These are phyloP conservation scores for Prosopis cineraria DNA, from an alignment of 306 rosid species.

Conservation along the genomic window DNA sequence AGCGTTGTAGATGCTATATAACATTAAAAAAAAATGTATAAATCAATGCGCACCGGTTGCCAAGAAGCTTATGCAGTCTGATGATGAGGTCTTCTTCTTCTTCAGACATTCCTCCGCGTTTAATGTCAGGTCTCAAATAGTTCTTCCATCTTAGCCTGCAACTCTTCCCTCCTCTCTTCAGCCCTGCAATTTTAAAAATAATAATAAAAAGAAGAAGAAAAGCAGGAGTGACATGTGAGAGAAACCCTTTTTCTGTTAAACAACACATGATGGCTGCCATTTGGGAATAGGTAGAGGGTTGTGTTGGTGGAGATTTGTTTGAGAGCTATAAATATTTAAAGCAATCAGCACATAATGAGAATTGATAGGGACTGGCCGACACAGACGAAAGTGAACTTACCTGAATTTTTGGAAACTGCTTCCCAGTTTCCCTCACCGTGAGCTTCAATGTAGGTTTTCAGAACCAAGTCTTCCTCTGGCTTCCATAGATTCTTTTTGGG, in stretches of 20 bases:
- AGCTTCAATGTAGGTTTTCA: slow-evolving; percentile 59
- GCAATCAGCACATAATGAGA: neutral
- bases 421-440: slow-evolving; percentile 81
- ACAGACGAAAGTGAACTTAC: slow-evolving; percentile 24
- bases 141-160: slow-evolving; percentile 80
- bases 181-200: slow-evolving; percentile 39
- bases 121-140: slow-evolving; percentile 66
- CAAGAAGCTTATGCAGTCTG: slow-evolving; percentile 73
- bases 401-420: slow-evolving; percentile 57
- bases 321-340: neutral
- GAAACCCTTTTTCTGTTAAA: neutral
- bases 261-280: neutral
- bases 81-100: slow-evolving; percentile 72
- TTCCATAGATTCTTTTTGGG: slow-evolving; percentile 64
- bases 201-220: too few relatives aligned
- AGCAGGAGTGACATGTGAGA: neutral
- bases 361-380: neutral
- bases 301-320: neutral
- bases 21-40: neutral
- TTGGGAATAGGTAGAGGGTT: neutral
- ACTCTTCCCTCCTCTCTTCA: slow-evolving; percentile 71
- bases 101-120: slow-evolving; percentile 66
- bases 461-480: slow-evolving; percentile 69
- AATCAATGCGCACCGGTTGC: slow-evolving; percentile 53
- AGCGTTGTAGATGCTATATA: neutral